These are phyloP conservation scores for Zelopaecilomyces penicillatus DNA, from an alignment of 2,329 filamentous ascomycete genomes.

Conservation along the genomic window DNA sequence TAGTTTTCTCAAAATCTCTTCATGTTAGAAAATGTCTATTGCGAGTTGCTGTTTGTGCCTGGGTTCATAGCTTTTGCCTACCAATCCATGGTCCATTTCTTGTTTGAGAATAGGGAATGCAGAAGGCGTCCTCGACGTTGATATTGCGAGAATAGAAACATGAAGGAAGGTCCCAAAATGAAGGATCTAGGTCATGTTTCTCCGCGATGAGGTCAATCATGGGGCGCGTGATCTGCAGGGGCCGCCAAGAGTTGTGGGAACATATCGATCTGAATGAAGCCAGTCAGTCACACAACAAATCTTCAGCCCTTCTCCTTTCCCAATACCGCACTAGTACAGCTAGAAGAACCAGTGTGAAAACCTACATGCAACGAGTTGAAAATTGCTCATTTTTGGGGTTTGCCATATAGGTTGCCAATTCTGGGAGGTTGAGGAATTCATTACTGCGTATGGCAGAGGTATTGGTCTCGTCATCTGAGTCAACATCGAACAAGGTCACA, in stretches of 20 bases:
- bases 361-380: constrained; percentile 9
- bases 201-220: constrained; percentile 17
- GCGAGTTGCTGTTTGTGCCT: neutral
- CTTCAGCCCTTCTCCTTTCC: no score
- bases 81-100: constrained; percentile 13
- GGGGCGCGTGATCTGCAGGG: constrained; percentile 16
- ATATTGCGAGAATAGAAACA: constrained; percentile 19
- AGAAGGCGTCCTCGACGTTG: constrained; percentile 18
- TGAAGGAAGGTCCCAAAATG: constrained; percentile 18
- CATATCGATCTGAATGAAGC: constrained; percentile 18
- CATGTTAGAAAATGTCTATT: neutral
- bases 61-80: constrained; percentile 1
- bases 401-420: neutral
- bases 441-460: neutral
- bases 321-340: no score
- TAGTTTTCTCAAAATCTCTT: neutral
- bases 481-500: neutral
- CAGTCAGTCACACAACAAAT: neutral
- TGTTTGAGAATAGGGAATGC: constrained; percentile 16
- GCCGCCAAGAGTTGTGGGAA: constrained; percentile 20
- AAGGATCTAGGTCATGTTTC: constrained; percentile 13
- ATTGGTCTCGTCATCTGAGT: neutral
- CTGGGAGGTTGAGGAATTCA: neutral
- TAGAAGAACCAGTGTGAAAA: neutral
- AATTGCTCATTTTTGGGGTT: neutral